phyloP scores from a whole-genome alignment of 495 filamentous ascomycete species.

The Endocarpon pusillum region DNA sequence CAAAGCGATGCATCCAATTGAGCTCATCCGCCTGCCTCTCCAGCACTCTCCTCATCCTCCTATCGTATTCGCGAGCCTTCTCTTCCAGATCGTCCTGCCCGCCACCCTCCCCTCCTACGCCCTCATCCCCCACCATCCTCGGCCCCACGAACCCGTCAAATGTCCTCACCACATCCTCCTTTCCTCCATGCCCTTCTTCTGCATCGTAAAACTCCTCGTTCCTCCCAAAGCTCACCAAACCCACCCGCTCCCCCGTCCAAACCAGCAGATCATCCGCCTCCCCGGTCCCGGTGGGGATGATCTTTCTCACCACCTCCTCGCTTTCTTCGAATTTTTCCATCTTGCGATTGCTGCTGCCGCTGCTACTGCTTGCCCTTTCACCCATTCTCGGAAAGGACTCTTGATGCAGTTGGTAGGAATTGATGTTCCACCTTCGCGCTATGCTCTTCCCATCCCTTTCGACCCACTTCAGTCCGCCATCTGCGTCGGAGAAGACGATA shows the following conservation, averaged over 20 bases:
- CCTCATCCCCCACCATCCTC: conserved; percentile 22
- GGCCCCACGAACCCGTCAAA: conserved; percentile 18
- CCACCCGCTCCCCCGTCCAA: conserved; percentile 70
- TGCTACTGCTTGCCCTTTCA: neutral
- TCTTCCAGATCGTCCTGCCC: conserved; percentile 19
- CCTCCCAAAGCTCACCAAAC: conserved; percentile 45
- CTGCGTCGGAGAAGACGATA: conserved; percentile 69
- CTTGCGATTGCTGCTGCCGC: conserved; percentile 1
- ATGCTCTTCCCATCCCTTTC: conserved; percentile 75
- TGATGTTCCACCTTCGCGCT: conserved; percentile 60
- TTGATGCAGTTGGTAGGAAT: conserved; percentile 16
- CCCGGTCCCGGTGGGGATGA: conserved; percentile 39
- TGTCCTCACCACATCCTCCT: conserved; percentile 23
- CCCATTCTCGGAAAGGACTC: neutral
- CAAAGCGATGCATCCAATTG: conserved; percentile 55
- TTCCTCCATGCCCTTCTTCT: conserved; percentile 29
- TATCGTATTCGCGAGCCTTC: conserved; percentile 41
- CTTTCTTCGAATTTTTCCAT: conserved; percentile 3
- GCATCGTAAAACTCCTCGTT: conserved; percentile 25
- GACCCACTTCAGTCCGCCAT: conserved; percentile 79
- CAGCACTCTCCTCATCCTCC: conserved; percentile 56
- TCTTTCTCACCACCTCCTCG: conserved; percentile 45
- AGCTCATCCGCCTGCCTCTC: conserved; percentile 72
- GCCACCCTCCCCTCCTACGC: conserved; percentile 23
- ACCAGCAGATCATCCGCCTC: conserved; percentile 48